Evolutionary conservation across 306 rosid genomes (phyloP).

Genomic region (Sicyos edulis): DNA sequence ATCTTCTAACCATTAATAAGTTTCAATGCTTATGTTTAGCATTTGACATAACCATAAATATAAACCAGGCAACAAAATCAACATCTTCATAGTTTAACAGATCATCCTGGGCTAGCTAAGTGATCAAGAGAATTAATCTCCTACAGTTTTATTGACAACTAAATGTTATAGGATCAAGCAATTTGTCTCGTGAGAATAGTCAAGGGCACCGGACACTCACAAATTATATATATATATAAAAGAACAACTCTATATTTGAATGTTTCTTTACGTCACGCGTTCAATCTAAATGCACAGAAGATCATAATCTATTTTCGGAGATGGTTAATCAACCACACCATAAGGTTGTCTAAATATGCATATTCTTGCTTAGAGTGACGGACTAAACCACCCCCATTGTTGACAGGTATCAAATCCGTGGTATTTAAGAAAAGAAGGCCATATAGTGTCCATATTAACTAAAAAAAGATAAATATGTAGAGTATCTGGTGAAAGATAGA

Average conservation of each 20-base stretch:
- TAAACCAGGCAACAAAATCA: conserved; percentile 9
- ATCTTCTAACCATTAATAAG: background rate
- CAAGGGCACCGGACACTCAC: too few species aligned
- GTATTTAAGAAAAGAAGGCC: background rate
- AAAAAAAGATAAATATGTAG: background rate
- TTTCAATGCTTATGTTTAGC: background rate
- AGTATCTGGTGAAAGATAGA: too few species aligned
- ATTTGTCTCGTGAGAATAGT: too few species aligned
- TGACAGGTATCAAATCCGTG: background rate
- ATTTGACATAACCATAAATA: background rate
- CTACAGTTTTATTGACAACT: too few species aligned
- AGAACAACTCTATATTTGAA: background rate
- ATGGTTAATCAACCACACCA: background rate
- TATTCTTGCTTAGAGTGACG: conserved; percentile 19
- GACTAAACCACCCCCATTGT: background rate
- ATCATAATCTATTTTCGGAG: background rate
- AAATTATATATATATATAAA: too few species aligned
- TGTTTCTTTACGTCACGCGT: background rate
- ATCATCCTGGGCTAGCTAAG: background rate
- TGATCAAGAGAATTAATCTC: too few species aligned
- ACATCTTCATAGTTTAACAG: background rate
- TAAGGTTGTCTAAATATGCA: background rate
- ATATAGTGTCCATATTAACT: background rate
- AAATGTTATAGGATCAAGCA: too few species aligned
- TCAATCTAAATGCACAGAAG: background rate